A percentile compares a stretch with the other conserved stretches of the same genome.
phyloP scores from a whole-genome alignment of 768 basidiomycete genomes.

The Piloderma croceum region DNA sequence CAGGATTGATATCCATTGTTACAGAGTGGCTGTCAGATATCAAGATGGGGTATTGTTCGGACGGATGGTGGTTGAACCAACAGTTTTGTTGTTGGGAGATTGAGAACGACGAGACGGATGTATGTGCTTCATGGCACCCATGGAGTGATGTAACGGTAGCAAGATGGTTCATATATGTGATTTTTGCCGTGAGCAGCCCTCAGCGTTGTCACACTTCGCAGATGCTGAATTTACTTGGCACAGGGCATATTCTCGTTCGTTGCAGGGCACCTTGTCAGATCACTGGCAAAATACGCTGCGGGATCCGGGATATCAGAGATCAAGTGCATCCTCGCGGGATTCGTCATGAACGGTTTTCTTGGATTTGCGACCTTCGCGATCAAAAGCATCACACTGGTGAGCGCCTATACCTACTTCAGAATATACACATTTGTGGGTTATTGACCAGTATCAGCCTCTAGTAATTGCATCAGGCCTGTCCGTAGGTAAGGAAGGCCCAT shows the following conservation, averaged over 20 bases:
- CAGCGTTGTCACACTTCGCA: neutral
- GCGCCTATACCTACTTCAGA: slow-evolving; percentile 24
- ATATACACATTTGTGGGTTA: slow-evolving; percentile 4
- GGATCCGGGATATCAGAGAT: slow-evolving; percentile 99
- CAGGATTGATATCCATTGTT: slow-evolving; percentile 91
- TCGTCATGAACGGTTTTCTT: slow-evolving; percentile 94
- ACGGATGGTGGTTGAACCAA: slow-evolving; percentile 98
- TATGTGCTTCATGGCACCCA: slow-evolving; percentile 86
- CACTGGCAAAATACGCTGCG: slow-evolving; percentile 90
- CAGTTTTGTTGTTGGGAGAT: slow-evolving; percentile 99
- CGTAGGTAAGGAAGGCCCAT: slow-evolving; percentile 97
- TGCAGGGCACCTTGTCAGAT: slow-evolving; percentile 83
- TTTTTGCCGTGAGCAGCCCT: slow-evolving; percentile 70
- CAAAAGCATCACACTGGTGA: slow-evolving; percentile 88
- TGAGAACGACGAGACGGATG: slow-evolving; percentile 69
- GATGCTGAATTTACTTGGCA: slow-evolving; percentile 12
- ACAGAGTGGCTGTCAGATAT: slow-evolving; percentile 98
- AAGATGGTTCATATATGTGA: slow-evolving; percentile 81
- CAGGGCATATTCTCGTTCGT: slow-evolving; percentile 80
- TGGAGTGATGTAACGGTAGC: slow-evolving; percentile 74
- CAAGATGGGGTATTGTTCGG: slow-evolving; percentile 94
- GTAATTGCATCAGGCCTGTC: slow-evolving; percentile 96
- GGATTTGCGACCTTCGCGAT: slow-evolving; percentile 86
- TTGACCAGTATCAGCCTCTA: slow-evolving; percentile 59
- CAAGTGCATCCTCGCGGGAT: slow-evolving; percentile 95